phyloP scores from a whole-genome alignment of 2,329 filamentous ascomycete species.

The Aspergillus piperis region DNA sequence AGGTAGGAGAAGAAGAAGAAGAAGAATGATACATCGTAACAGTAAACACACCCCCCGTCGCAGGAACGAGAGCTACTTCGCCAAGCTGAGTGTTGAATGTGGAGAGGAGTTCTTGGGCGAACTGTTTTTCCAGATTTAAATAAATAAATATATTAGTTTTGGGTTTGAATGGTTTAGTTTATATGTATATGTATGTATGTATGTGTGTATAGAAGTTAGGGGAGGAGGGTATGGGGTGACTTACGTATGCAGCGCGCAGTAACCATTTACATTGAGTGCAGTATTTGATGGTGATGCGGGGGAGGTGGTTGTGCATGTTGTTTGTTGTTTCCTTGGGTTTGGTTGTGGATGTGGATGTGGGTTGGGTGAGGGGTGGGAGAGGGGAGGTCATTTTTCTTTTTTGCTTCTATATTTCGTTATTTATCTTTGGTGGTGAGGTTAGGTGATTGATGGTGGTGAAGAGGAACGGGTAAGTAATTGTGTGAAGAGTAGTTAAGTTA shows the following conservation, averaged over 20 bases:
- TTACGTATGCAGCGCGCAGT: slow-evolving; percentile 80
- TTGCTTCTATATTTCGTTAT: neutral
- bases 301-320: slow-evolving; percentile 48
- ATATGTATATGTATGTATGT: no score
- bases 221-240: slow-evolving; percentile 23
- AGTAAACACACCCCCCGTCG: slow-evolving; percentile 79
- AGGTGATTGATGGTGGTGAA: slow-evolving; percentile 60
- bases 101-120: slow-evolving; percentile 89
- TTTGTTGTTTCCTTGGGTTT: slow-evolving; percentile 1
- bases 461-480: slow-evolving; percentile 13
- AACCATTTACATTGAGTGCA: slow-evolving; percentile 96
- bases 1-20: neutral
- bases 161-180: no score
- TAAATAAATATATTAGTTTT: no score
- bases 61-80: slow-evolving; percentile 83
- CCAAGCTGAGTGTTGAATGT: slow-evolving; percentile 84
- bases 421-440: slow-evolving; percentile 60
- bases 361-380: neutral
- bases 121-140: slow-evolving; percentile 53
- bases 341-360: slow-evolving; percentile 5
- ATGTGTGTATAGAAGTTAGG: no score
- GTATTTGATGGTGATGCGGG: slow-evolving; percentile 82
- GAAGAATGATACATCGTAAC: slow-evolving; percentile 60
- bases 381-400: slow-evolving; percentile 14
- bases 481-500: neutral